Conservation (phyloP, 179 eudicot genomes). For the Vitellaria paradoxa region DNA sequence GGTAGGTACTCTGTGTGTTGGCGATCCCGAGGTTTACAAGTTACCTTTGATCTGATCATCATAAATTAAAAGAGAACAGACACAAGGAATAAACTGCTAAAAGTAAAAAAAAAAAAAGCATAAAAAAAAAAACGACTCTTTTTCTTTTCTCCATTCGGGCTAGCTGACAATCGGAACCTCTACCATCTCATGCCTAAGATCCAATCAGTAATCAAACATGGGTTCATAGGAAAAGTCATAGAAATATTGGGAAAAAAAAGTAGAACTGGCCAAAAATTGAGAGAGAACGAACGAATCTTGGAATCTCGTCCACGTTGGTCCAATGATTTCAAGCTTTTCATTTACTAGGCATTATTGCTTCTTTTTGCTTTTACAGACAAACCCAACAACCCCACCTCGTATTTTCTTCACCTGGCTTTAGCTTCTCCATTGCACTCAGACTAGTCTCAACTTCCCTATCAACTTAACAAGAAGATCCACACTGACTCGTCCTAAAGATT, state of each 20-base stretch:
- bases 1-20: not conserved
- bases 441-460: not conserved
- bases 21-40: conserved; percentile 21
- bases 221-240: no score
- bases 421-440: not conserved
- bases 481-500: no score
- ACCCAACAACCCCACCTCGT: not conserved
- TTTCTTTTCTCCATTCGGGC: conserved; percentile 4
- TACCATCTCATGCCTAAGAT: no score
- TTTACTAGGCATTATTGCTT: not conserved
- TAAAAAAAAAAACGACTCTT: not conserved
- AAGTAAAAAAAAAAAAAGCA: no score
- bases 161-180: no score
- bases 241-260: not conserved
- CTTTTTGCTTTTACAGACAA: not conserved
- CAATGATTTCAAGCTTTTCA: not conserved
- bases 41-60: conserved; percentile 18
- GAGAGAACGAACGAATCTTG: not conserved
- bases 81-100: not conserved
- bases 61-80: conserved; percentile 4
- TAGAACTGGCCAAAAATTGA: not conserved
- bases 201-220: no score
- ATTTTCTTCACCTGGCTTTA: not conserved
- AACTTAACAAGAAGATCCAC: not conserved
- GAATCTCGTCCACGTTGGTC: not conserved